Evolutionary conservation across 352 stramenopile genomes (phyloP), one percentile per base, ranked within the genome.

Genomic region (Phytophthora pinifolia): DNA sequence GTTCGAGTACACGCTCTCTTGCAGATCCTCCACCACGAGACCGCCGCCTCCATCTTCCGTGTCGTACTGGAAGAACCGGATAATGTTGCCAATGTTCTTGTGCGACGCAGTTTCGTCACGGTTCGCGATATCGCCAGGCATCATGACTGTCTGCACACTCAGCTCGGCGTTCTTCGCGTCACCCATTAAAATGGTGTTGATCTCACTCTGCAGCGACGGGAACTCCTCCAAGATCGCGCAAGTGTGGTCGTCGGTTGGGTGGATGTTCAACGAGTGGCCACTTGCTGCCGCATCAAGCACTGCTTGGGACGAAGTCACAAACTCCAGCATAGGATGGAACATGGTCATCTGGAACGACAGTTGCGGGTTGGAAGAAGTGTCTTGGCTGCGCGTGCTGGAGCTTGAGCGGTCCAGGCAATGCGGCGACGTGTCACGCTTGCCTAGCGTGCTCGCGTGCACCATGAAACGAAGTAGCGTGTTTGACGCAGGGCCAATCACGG

Each of bases 1-100:
- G 56, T 94, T 94, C 0, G 79, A 62, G 48, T 89, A 89, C 3
- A 79, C 57, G 35, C 78, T 88, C 54, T 94, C 85, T 41, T 93
- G 80, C 29, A 95, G 50, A 37, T 93, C 85, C 51, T 95, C 85
- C 3, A 95, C 85, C 1, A 95, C 85, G 13, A 95, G 71, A 25
- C 83, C 85, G 38, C 76, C 83, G 2, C 78, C 75, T 0, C 83
- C 85, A 55, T 91, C 79, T 59, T 92, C 81, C 17, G 85, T 88
- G 42, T 95, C 85, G 30, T 92, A 95, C 58, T 93, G 83, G 54
- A 95, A 95, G 46, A 90, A 95, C 10, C 83, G 81, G 33, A 92
- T 92, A 37, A 95, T 92, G 64, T 95, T 92, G 18, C 85, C 85
- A 43, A 95, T 95, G 54, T 91, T 90, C 58, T 92, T 90, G 67